These are phyloP conservation scores for Alternaria arborescens DNA, from an alignment of 2,329 filamentous ascomycete species.

Conservation along the genomic window DNA sequence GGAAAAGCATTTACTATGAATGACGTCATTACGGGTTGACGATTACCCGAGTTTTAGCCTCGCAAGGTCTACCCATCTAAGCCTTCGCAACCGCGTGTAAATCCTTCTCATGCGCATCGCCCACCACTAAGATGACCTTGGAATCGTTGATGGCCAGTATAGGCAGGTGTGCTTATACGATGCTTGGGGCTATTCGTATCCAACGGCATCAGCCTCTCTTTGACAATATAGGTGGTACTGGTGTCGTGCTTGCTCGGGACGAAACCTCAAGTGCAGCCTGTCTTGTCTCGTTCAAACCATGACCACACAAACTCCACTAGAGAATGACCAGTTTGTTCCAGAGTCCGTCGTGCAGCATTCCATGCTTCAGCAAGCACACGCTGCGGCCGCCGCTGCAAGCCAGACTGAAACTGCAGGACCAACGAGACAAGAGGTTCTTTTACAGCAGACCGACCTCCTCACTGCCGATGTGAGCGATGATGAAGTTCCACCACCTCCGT, in stretches of 20 bases:
- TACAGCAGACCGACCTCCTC: slow-evolving; percentile 34
- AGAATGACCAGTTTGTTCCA: slow-evolving; percentile 22
- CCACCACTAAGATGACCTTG: not conserved
- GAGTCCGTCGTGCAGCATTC: slow-evolving; percentile 34
- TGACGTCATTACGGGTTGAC: not conserved
- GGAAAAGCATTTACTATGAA: not conserved
- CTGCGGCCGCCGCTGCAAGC: slow-evolving; percentile 22
- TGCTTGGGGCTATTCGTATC: not conserved
- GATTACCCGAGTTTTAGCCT: not conserved
- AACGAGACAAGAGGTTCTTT: slow-evolving; percentile 23
- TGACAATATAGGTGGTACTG: not conserved
- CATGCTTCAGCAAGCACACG: slow-evolving; percentile 43
- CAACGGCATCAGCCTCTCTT: not conserved
- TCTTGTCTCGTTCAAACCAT: not conserved
- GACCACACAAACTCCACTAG: not conserved
- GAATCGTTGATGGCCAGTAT: not conserved
- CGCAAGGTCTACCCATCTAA: slow-evolving; percentile 5
- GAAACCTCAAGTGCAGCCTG: not conserved
- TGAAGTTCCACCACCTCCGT: slow-evolving; percentile 39
- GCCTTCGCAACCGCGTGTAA: not conserved
- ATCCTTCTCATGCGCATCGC: not conserved
- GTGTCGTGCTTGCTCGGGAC: not conserved
- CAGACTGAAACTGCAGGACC: slow-evolving; percentile 23
- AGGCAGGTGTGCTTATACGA: not conserved
- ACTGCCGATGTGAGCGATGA: slow-evolving; percentile 28